phyloP scores from a whole-genome alignment of 2,329 filamentous ascomycete species.

The Colletotrichum coccodes region DNA sequence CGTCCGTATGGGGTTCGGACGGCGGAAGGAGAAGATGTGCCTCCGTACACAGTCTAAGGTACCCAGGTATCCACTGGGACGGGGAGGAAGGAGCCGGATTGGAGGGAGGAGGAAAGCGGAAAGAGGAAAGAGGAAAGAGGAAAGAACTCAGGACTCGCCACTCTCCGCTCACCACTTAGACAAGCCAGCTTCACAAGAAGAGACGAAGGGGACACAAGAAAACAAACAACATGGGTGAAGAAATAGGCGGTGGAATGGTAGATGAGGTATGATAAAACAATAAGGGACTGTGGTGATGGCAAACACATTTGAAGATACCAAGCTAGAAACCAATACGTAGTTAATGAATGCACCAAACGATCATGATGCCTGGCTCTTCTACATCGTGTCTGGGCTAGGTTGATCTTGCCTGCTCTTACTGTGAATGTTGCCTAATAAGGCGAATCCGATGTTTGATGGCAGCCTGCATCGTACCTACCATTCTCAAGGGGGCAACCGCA shows the following conservation, averaged over 20 bases:
- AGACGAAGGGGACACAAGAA: background rate
- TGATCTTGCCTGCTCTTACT: no score
- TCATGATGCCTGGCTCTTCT: background rate
- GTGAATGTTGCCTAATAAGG: no score
- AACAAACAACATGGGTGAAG: no score
- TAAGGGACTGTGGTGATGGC: background rate
- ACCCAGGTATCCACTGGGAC: no score
- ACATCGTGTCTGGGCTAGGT: no score
- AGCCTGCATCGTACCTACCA: background rate
- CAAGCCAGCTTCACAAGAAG: background rate
- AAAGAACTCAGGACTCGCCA: no score
- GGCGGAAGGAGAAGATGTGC: no score
- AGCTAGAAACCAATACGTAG: background rate
- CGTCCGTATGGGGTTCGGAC: no score
- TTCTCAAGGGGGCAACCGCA: background rate
- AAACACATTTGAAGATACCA: background rate
- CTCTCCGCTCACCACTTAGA: background rate
- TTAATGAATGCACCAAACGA: background rate
- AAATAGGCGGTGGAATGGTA: background rate
- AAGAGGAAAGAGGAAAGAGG: background rate
- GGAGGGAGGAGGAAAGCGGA: no score
- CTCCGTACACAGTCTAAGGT: no score
- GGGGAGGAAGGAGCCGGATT: no score
- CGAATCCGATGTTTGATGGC: no score
- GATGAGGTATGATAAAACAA: background rate